phyloP scores from a whole-genome alignment of 441 rosid species.

The Pelargonium citronellum region DNA sequence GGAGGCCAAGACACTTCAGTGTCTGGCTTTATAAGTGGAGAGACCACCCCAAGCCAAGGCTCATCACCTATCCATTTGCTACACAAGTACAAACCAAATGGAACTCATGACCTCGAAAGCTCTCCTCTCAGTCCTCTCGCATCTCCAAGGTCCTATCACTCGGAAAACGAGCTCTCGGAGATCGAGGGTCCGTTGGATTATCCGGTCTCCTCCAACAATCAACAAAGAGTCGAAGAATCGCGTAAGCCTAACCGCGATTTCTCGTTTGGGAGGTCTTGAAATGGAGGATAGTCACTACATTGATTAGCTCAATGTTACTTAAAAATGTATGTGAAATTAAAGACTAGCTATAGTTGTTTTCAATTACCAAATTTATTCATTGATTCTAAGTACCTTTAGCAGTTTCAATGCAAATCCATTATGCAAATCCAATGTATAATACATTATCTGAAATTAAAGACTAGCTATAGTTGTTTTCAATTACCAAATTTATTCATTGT shows the following conservation, averaged over 20 bases:
- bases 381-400: too few species aligned
- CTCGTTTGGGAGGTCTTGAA: not conserved
- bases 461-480: too few species aligned
- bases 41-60: constrained; percentile 26
- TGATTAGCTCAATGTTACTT: too few species aligned
- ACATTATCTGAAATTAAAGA: too few species aligned
- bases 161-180: constrained; percentile 29
- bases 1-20: constrained; percentile 9
- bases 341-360: too few species aligned
- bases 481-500: too few species aligned
- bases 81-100: constrained; percentile 21
- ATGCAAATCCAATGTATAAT: too few species aligned
- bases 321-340: too few species aligned
- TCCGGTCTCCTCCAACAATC: not conserved
- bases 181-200: constrained; percentile 13
- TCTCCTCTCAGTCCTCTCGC: constrained; percentile 6
- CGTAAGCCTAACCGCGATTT: not conserved
- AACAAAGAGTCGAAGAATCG: not conserved
- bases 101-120: constrained; percentile 23
- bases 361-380: too few species aligned
- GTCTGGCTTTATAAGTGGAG: constrained; percentile 26
- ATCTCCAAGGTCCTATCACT: constrained; percentile 23
- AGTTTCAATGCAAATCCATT: too few species aligned
- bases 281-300: not conserved
- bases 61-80: constrained; percentile 31